Conservation (phyloP, 2,329 filamentous ascomycete genomes). For the Mariannaea sp. region DNA sequence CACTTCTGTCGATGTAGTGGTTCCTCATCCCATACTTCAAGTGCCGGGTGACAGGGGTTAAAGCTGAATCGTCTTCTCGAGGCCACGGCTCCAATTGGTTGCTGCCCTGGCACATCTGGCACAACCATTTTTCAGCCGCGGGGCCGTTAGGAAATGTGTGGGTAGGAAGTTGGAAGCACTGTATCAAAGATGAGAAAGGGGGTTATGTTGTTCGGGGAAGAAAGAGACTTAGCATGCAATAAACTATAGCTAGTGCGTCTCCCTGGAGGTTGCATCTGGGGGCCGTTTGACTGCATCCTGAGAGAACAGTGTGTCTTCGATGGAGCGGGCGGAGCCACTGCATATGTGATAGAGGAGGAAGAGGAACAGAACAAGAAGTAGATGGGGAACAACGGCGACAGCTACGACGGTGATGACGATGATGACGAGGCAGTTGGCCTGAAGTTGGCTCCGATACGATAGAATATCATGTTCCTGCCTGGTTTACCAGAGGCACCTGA, state of each 20-base stretch:
- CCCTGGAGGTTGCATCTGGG: slow-evolving; percentile 15
- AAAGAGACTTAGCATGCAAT: neutral
- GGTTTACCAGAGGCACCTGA: slow-evolving; percentile 34
- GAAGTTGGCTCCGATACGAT: neutral
- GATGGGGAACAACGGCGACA: too few relatives aligned
- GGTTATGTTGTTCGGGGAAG: slow-evolving; percentile 1
- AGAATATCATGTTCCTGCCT: slow-evolving; percentile 30
- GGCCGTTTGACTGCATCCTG: slow-evolving; percentile 17
- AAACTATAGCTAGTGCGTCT: neutral
- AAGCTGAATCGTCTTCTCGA: slow-evolving; percentile 20
- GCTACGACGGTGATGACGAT: too few relatives aligned
- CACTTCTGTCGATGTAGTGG: slow-evolving; percentile 27
- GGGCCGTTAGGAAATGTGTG: slow-evolving; percentile 17
- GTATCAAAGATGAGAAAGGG: neutral
- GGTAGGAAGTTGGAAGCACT: slow-evolving; percentile 12
- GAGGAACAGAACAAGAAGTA: too few relatives aligned
- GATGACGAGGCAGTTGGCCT: slow-evolving; percentile 14
- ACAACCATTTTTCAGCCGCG: slow-evolving; percentile 20
- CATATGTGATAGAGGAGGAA: slow-evolving; percentile 2
- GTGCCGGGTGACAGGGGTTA: slow-evolving; percentile 32
- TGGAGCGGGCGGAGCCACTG: too few relatives aligned
- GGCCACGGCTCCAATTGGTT: slow-evolving; percentile 20
- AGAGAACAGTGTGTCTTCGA: slow-evolving; percentile 8
- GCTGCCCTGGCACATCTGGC: slow-evolving; percentile 1
- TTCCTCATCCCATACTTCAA: slow-evolving; percentile 22